Conservation (phyloP, 2,329 filamentous ascomycete genomes). For the Nakataea oryzae region DNA sequence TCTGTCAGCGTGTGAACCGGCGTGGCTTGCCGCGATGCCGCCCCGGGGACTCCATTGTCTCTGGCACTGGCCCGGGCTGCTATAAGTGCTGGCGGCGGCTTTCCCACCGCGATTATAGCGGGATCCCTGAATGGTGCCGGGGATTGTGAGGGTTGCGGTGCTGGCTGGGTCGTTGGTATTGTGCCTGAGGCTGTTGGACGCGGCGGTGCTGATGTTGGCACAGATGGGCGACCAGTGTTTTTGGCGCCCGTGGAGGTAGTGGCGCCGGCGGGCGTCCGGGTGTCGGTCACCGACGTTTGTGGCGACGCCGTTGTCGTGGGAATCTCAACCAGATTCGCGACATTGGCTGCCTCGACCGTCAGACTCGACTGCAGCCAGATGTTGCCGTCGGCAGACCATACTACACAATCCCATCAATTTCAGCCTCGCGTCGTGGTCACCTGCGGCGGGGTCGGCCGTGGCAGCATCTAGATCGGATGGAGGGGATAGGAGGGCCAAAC, state of each 20-base stretch:
- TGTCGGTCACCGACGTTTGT: not conserved
- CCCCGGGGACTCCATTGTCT: slow-evolving; percentile 18
- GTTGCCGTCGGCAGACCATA: slow-evolving; percentile 24
- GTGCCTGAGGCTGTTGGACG: too few species aligned
- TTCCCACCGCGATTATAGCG: slow-evolving; percentile 64
- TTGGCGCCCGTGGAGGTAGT: not conserved
- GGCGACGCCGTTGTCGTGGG: slow-evolving; percentile 7
- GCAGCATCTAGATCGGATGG: not conserved
- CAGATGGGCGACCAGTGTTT: not conserved
- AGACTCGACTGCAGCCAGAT: slow-evolving; percentile 25
- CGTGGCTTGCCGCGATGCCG: slow-evolving; percentile 4
- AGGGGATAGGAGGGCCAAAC: slow-evolving; percentile 31
- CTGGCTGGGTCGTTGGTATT: not conserved
- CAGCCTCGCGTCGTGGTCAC: not conserved
- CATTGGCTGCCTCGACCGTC: slow-evolving; percentile 37
- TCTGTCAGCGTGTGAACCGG: not conserved
- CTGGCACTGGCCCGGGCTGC: slow-evolving; percentile 17
- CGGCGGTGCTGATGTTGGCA: not conserved
- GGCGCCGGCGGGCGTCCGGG: too few species aligned
- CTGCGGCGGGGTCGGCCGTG: not conserved
- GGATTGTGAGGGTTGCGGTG: not conserved
- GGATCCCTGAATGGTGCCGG: slow-evolving; percentile 52
- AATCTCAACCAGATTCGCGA: slow-evolving; percentile 32
- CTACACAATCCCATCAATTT: slow-evolving; percentile 12
- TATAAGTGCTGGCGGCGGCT: slow-evolving; percentile 21